Base-by-base conservation (phyloP, 768 basidiomycete genomes). In the Calvatia gigantea region DNA sequence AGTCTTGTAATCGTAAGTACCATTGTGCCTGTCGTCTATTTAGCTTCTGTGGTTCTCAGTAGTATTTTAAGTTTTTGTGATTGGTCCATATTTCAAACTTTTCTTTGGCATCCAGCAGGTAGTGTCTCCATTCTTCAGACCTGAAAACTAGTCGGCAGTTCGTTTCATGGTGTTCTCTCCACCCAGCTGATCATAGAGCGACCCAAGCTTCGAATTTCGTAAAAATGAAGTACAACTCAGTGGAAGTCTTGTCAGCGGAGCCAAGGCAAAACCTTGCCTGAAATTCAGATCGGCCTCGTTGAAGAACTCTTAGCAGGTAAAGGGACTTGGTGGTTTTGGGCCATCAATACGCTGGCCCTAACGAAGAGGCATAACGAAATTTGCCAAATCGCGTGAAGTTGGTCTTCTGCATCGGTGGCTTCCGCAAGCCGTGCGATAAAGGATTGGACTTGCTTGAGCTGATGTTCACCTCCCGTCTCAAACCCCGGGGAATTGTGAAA, bases 151-250 rank as follows among this genome's bases (percentile, higher is more conserved):
- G n/a, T n/a, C n/a, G n/a, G n/a, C n/a, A n/a, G n/a, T n/a, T n/a
- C n/a, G n/a, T n/a, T n/a, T n/a, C n/a, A n/a, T n/a, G n/a, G n/a
- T n/a, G n/a, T n/a, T n/a, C n/a, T n/a, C n/a, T n/a, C n/a, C n/a
- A n/a, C n/a, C n/a, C n/a, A n/a, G n/a, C n/a, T n/a, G n/a, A n/a
- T n/a, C n/a, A n/a, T n/a, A n/a, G n/a, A n/a, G n/a, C n/a, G n/a
- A n/a, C n/a, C 47, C 7, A 72, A 45, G 21, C 60, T 66, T 75
- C 74, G 37, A 68, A 68, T 51, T 75, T 75, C 1, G 72, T 75
- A 58, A 76, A 73, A 29, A 76, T 43, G 0, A 65, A 66, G 25
- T 76, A 62, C 2, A 75, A 75, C 75, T 76, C n/a, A n/a, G n/a
- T n/a, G n/a, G n/a, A n/a, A n/a, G n/a, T n/a, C n/a, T n/a, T 25